Conservation (phyloP, 768 basidiomycete species). For the Mycena indigotica region DNA sequence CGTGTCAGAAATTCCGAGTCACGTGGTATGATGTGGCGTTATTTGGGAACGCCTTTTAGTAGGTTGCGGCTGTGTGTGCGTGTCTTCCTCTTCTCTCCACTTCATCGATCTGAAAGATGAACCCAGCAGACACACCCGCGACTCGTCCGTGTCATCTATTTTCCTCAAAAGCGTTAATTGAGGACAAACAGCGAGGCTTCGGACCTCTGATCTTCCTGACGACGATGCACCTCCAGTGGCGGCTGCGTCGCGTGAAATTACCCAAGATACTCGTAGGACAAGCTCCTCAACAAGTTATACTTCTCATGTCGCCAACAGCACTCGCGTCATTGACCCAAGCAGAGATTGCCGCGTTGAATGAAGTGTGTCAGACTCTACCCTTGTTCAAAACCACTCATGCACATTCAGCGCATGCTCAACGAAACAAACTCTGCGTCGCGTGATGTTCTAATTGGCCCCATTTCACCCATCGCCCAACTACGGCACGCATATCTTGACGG, state of each 20-base stretch:
- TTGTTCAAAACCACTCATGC: not conserved
- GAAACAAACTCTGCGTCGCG: conserved; percentile 12
- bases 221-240: conserved; percentile 3
- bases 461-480: conserved; percentile 55
- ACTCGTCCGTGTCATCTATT: conserved; percentile 14
- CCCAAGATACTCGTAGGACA: conserved; percentile 18
- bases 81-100: not conserved
- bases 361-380: conserved; percentile 2
- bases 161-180: conserved; percentile 4
- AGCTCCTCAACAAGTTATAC: not conserved
- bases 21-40: not conserved
- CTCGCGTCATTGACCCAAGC: conserved; percentile 16
- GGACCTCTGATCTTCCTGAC: conserved; percentile 14
- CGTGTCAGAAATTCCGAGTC: not conserved
- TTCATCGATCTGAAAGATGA: not conserved
- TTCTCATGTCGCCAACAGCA: conserved; percentile 2
- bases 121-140: conserved; percentile 11
- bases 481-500: conserved; percentile 70
- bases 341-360: conserved; percentile 18
- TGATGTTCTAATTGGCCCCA: conserved; percentile 47
- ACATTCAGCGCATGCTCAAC: conserved; percentile 18
- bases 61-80: not conserved
- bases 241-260: conserved; percentile 17
- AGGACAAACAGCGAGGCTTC: conserved; percentile 15
- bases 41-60: not conserved